Percentiles rank a stretch among this genome's conserved stretches.
Conservation (phyloP, 352 stramenopile genomes). For the Globisporangium viniferum region DNA sequence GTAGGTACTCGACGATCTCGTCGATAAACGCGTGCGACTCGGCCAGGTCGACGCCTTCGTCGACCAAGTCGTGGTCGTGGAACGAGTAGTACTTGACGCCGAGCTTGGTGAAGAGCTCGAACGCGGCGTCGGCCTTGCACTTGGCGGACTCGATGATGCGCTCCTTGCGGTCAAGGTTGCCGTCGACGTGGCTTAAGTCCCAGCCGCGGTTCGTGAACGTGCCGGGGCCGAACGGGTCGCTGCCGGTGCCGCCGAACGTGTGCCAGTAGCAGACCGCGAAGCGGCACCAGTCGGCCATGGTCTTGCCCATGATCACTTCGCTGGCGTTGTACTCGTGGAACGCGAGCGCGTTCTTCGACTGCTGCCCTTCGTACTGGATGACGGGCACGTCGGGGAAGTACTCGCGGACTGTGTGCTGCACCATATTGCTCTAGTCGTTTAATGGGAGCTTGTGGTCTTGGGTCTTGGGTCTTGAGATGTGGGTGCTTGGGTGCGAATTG, state of each 20-base stretch:
- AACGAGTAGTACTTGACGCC: slow-evolving; percentile 85
- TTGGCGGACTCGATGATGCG: slow-evolving; percentile 68
- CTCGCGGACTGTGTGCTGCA: slow-evolving; percentile 26
- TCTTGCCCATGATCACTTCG: slow-evolving; percentile 73
- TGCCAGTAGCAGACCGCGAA: slow-evolving; percentile 70
- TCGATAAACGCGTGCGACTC: slow-evolving; percentile 35
- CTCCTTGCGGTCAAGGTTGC: slow-evolving; percentile 36
- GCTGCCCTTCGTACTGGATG: slow-evolving; percentile 57
- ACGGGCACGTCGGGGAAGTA: slow-evolving; percentile 59
- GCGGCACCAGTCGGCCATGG: slow-evolving; percentile 65
- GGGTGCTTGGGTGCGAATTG: slow-evolving; percentile 2
- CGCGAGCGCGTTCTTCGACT: slow-evolving; percentile 43
- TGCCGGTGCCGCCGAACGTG: slow-evolving; percentile 35
- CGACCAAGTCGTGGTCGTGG: slow-evolving; percentile 80
- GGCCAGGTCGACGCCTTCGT: slow-evolving; percentile 53
- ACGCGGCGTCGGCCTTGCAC: slow-evolving; percentile 73
- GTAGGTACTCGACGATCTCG: slow-evolving; percentile 41
- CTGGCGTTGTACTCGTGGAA: slow-evolving; percentile 81
- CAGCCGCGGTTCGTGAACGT: slow-evolving; percentile 36
- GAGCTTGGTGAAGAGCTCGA: slow-evolving; percentile 87
- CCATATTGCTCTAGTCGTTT: slow-evolving; percentile 1
- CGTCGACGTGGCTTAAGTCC: slow-evolving; percentile 32
- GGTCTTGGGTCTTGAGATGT: background rate
- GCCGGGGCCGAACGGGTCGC: slow-evolving; percentile 31
- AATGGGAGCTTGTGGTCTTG: background rate